Percentiles rank a stretch among this genome's conserved stretches.
These are phyloP conservation scores for Ceratobasidium sp. DNA, from an alignment of 1,284 basidiomycete genomes.

Conservation along the genomic window DNA sequence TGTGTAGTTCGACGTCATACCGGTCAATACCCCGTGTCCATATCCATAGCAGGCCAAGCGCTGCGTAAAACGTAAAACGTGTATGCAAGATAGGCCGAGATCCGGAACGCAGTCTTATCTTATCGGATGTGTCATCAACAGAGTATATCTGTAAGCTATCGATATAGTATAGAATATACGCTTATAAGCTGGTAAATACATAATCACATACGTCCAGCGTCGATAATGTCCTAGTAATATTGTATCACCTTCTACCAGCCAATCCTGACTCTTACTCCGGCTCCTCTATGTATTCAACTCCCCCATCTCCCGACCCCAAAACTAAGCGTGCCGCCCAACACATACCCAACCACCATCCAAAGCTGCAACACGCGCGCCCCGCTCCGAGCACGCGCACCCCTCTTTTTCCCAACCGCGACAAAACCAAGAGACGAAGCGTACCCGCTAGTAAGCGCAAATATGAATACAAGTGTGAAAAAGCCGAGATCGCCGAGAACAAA, in stretches of 20 bases:
- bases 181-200: neutral
- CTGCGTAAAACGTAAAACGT: too few species aligned
- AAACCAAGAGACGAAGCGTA: slow-evolving; percentile 3
- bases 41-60: too few species aligned
- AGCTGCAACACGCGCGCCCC: slow-evolving; percentile 4
- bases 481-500: neutral
- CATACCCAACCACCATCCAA: neutral
- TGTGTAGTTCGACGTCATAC: neutral
- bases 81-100: too few species aligned
- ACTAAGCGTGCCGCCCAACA: neutral
- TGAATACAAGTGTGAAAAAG: neutral
- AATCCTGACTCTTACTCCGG: too few species aligned
- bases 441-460: neutral
- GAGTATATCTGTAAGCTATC: too few species aligned
- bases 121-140: too few species aligned
- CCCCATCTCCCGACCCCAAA: neutral
- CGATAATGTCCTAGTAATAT: neutral
- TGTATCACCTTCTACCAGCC: neutral
- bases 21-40: too few species aligned
- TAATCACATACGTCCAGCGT: neutral
- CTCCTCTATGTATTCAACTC: neutral
- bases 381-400: neutral
- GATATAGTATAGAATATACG: neutral
- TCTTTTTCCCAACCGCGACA: neutral
- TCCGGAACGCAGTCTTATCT: too few species aligned